Percentiles rank a stretch among this genome's conserved stretches.
Evolutionary conservation across 192 early-diverging fungal species (phyloP).

Genomic region (Lobosporangium transversale): DNA sequence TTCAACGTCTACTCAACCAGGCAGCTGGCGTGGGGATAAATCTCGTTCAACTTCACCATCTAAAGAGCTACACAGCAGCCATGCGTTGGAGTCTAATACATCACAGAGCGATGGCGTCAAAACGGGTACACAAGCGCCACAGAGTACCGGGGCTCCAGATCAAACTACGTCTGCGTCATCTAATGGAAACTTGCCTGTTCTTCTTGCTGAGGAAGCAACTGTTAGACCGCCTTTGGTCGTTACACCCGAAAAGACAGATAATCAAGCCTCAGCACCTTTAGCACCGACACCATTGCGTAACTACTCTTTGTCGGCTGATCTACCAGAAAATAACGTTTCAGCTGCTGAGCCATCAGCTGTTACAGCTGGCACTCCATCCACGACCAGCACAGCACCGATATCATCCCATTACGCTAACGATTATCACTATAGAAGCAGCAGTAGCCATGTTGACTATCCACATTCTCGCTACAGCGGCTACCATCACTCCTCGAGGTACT

Average conservation of each 20-base stretch:
- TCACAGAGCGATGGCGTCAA: neutral
- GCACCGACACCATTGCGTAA: constrained; percentile 17
- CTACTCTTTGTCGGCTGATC: neutral
- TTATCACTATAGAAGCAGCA: constrained; percentile 10
- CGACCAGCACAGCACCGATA: neutral
- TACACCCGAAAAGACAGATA: neutral
- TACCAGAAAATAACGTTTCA: neutral
- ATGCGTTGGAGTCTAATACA: neutral
- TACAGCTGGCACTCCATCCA: neutral
- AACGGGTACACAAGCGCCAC: neutral
- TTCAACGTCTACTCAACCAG: constrained; percentile 10
- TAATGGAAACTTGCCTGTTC: neutral
- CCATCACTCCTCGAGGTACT: constrained; percentile 13
- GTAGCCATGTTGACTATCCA: constrained; percentile 22
- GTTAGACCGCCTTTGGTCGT: neutral
- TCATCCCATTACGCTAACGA: neutral
- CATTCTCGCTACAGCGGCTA: constrained; percentile 28
- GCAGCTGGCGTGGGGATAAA: constrained; percentile 23
- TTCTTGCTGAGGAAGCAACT: constrained; percentile 4
- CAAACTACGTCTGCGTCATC: constrained; percentile 6
- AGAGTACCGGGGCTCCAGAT: neutral
- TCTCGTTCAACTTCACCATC: constrained; percentile 19
- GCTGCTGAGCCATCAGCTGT: constrained; percentile 3
- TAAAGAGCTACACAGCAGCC: neutral
- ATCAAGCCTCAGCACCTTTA: neutral